phyloP scores from a whole-genome alignment of 2,329 filamentous ascomycete genomes.

The Aspergillus aculeatus region DNA sequence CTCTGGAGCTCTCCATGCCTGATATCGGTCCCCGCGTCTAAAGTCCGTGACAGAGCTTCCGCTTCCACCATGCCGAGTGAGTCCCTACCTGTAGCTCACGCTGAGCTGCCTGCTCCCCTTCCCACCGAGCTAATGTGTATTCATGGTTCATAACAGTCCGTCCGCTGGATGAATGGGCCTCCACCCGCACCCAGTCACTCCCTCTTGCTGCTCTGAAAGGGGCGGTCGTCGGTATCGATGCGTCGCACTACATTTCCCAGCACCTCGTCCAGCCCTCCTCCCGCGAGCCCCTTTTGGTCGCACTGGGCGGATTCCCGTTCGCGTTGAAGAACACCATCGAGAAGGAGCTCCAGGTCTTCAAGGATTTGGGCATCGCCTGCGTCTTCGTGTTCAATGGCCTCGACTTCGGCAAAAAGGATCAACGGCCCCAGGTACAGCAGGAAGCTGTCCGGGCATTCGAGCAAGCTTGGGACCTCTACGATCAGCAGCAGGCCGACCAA shows the following conservation, averaged over 20 bases:
- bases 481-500: constrained; percentile 71
- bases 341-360: constrained; percentile 71
- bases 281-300: constrained; percentile 84
- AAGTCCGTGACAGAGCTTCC: constrained; percentile 24
- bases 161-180: constrained; percentile 58
- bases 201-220: constrained; percentile 70
- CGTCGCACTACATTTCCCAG: constrained; percentile 80
- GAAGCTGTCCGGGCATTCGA: constrained; percentile 68
- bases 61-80: constrained; percentile 40
- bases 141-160: constrained; percentile 37
- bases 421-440: constrained; percentile 58
- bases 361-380: constrained; percentile 67
- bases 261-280: constrained; percentile 69
- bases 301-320: constrained; percentile 82
- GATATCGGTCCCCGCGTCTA: constrained; percentile 25
- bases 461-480: constrained; percentile 84
- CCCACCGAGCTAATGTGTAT: constrained; percentile 4
- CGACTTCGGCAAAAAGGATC: constrained; percentile 72
- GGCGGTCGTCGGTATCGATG: constrained; percentile 79
- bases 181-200: constrained; percentile 55
- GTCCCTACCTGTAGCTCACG: constrained; percentile 11
- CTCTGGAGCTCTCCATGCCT: constrained; percentile 28
- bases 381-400: constrained; percentile 92
- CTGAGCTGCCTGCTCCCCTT: constrained; percentile 7
- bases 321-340: constrained; percentile 74